These are phyloP conservation scores for Citrus glauca DNA, from an alignment of 345 rosid species.

Conservation along the genomic window DNA sequence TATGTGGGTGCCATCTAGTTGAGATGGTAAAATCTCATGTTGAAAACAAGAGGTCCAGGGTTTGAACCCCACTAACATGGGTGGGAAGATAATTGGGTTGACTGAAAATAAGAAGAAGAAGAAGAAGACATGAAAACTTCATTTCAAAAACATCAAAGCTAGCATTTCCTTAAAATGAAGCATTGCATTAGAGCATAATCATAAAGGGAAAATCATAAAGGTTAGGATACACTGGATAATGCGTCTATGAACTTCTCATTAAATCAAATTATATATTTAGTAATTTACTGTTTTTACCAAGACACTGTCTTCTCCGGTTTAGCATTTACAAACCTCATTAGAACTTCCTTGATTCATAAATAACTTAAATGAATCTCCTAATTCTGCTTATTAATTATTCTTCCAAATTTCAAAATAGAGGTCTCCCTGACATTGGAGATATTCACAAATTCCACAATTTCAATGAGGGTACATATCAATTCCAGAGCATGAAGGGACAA, in stretches of 20 bases:
- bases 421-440: background rate
- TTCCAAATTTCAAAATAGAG: background rate
- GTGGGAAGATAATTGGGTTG: too few relatives aligned
- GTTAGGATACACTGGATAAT: background rate
- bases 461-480: background rate
- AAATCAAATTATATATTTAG: background rate
- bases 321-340: background rate
- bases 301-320: background rate
- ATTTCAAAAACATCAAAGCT: background rate
- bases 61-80: too few relatives aligned
- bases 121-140: background rate
- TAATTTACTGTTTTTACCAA: background rate
- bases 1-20: too few relatives aligned
- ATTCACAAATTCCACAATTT: background rate
- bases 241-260: background rate
- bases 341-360: background rate
- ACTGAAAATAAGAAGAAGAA: too few relatives aligned
- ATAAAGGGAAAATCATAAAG: background rate
- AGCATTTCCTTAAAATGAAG: background rate
- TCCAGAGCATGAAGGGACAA: constrained; percentile 4
- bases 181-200: background rate
- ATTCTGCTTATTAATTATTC: background rate
- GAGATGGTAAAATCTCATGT: too few relatives aligned
- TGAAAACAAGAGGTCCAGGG: too few relatives aligned
- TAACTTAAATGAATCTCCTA: background rate